Evolutionary conservation across 257 asterid genomes (phyloP), one percentile per base, ranked within the genome.

Genomic region (Solanum dulcamara): DNA sequence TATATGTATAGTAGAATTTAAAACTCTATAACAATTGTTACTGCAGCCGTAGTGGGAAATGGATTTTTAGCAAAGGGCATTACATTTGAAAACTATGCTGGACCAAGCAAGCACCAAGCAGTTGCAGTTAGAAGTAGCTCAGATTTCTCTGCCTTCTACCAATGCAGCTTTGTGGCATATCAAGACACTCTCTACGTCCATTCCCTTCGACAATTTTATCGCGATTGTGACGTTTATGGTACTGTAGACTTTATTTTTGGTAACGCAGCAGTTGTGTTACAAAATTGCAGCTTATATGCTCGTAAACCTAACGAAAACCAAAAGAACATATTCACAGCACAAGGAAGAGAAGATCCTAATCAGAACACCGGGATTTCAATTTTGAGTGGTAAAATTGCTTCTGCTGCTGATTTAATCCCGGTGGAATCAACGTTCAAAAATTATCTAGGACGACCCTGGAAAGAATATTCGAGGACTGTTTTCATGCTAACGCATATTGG

Each of bases 151-250:
- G 95, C 88, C 9, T 97, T 97, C 92, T 93, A 92, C 88, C 90
- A 89, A 10, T 95, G 99, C 92, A 94, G 98, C 93, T 97, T 97
- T 90, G 91, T 97, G 0, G 98, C 89, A 46, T 97, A 97, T 87
- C 99, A 97, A 17, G 99, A 97, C 94, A 97, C 98, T 3, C 98
- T 97, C 86, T 97, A 95, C 86, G 95, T 90, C 59, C 98, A 95
- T 89, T 91, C 99, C 81, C 95, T 96, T 86, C 96, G 99, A 2
- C 99, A 96, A 48, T 96, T 93, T 88, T 97, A 92, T 93, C 93
- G 98, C 70, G 94, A 94, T 40, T 97, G 99, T 87, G 98, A 97
- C 77, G 84, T 97, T 44, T 97, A 97, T 86, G 99, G 99, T 81
- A 97, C 99, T 1, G 89, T 97, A 48, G 99, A 97, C 83, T 97